A percentile compares a stretch with the other conserved stretches of the same genome.
Conservation (phyloP, 108 stramenopile genomes). For the Mayamaea pseudoterrestris region DNA sequence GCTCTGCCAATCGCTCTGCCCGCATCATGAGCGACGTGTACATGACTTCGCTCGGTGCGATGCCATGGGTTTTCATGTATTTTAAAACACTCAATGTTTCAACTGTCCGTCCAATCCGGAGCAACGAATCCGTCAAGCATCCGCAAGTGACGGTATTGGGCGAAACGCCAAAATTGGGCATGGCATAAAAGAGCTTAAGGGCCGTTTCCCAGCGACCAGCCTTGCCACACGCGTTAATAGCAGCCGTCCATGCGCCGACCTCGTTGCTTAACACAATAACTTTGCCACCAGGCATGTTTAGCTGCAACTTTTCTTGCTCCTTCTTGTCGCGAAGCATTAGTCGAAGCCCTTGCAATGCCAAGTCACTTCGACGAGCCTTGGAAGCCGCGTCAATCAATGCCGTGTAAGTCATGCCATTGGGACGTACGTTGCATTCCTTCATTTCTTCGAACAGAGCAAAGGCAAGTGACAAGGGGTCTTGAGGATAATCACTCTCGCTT, state of each 20-base stretch:
- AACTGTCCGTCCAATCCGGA: slow-evolving; percentile 34
- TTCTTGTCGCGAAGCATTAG: slow-evolving; percentile 49
- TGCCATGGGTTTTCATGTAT: slow-evolving; percentile 65
- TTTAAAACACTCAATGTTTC: slow-evolving; percentile 62
- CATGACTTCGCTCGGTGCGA: slow-evolving; percentile 70
- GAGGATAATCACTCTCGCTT: slow-evolving; percentile 17
- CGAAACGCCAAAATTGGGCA: slow-evolving; percentile 56
- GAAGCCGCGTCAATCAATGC: slow-evolving; percentile 80
- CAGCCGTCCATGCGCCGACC: slow-evolving; percentile 85
- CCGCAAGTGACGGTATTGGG: slow-evolving; percentile 78
- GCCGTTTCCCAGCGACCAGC: slow-evolving; percentile 63
- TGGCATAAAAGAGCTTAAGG: slow-evolving; percentile 40
- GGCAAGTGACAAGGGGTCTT: slow-evolving; percentile 65
- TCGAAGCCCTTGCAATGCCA: slow-evolving; percentile 70
- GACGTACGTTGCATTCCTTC: slow-evolving; percentile 33
- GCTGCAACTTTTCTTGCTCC: slow-evolving; percentile 9
- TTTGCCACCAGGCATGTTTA: neutral
- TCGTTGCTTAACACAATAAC: slow-evolving; percentile 28
- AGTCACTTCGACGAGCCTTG: slow-evolving; percentile 50
- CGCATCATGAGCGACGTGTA: slow-evolving; percentile 75
- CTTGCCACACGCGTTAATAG: slow-evolving; percentile 84
- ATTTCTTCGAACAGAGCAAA: slow-evolving; percentile 65
- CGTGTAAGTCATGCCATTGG: slow-evolving; percentile 79
- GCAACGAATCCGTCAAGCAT: slow-evolving; percentile 50
- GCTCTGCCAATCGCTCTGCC: slow-evolving; percentile 40